Base-by-base conservation (phyloP, 129 eudicot species). In the Arctium lappa region DNA sequence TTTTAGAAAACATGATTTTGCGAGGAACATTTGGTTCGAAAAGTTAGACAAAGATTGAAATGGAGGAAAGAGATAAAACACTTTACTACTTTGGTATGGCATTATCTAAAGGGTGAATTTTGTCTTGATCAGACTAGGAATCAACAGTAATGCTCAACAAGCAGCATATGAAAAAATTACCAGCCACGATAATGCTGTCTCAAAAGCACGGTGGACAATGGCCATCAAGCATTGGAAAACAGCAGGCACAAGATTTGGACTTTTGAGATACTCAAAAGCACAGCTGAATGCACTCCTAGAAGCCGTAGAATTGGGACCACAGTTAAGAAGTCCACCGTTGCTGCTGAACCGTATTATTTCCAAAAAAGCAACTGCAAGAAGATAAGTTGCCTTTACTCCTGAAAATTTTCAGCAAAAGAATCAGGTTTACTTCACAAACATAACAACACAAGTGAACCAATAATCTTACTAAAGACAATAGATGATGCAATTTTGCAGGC, bases 371-470 rank as follows among this genome's bases (percentile, higher is more conserved):
- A 96, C 99, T 8, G 99, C 99, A 60, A 96, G 92, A 77, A 96
- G 93, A 91, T 93, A 96, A 75, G 98, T 96, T 62, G 99, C 98
- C 86, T 96, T 93, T 76, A 96, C 99, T 85, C 99, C 99, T 96
- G 87, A 62, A 88, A 72, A 79, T 3, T n/a, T 82, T 53, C 56
- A 77, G 72, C 69, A 70, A 71, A 15, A 29, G 72, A 48, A 53
- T 65, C 63, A 79, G 48, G 27, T 65, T 53, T 75, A 40, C 3
- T 65, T 77, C 66, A 74, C 37, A 48, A 30, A 42, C 70, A 83
- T 12, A 75, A 72, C 37, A 29, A 40, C 75, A 83, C 15, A 78
- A 72, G 66, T 29, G 32, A 73, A 69, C 27, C 33, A 48, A 42
- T 32, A 34, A 38, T 38, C 34, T 50, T 48, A 38, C 74, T 12